phyloP scores from a whole-genome alignment of 208 protist species.

The Endotrypanum monterogeii region DNA sequence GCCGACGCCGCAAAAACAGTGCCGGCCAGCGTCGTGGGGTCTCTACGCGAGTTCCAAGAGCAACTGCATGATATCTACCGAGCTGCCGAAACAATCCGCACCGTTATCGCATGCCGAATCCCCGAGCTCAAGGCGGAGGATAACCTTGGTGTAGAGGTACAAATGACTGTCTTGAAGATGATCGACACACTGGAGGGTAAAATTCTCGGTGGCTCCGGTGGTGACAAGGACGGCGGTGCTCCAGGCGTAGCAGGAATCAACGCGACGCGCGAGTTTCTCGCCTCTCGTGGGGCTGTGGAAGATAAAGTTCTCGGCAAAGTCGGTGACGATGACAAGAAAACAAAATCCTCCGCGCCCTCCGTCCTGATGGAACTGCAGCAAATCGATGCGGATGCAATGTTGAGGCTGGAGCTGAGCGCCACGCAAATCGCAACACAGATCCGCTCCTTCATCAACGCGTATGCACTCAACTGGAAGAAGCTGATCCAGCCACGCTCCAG shows the following conservation, averaged over 20 bases:
- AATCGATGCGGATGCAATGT: constrained; percentile 59
- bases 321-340: constrained; percentile 29
- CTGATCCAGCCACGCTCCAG: constrained; percentile 76
- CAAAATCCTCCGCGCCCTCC: constrained; percentile 54
- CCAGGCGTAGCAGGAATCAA: constrained; percentile 42
- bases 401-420: constrained; percentile 64
- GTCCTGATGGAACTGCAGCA: constrained; percentile 63
- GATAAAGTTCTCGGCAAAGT: constrained; percentile 65
- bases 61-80: constrained; percentile 43
- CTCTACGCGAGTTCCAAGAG: constrained; percentile 58
- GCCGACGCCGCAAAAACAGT: constrained; percentile 25
- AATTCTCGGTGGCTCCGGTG: constrained; percentile 31
- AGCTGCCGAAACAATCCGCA: constrained; percentile 57
- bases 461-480: constrained; percentile 88
- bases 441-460: constrained; percentile 72
- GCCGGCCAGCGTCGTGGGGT: constrained; percentile 29
- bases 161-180: constrained; percentile 65
- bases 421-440: constrained; percentile 54
- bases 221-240: constrained; percentile 45
- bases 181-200: constrained; percentile 61
- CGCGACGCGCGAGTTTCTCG: constrained; percentile 55
- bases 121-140: constrained; percentile 87
- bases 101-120: constrained; percentile 72
- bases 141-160: constrained; percentile 86
- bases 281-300: constrained; percentile 57